Conservation (phyloP, 257 asterid species). For the Knoxia roxburghii region DNA sequence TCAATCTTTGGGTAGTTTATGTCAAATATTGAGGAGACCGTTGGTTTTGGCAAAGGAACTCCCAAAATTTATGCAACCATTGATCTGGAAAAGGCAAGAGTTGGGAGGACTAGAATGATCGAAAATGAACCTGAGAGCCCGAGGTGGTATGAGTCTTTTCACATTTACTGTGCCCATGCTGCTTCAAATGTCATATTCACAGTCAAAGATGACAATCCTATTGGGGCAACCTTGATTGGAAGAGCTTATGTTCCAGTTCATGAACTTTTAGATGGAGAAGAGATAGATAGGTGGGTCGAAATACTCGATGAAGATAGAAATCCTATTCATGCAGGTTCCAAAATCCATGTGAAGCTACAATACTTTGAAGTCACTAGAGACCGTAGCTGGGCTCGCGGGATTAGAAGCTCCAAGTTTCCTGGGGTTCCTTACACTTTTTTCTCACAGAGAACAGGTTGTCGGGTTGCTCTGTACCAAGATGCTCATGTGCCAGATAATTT, state of each 20-base stretch:
- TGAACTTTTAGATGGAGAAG: constrained; percentile 81
- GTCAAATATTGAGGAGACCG: constrained; percentile 63
- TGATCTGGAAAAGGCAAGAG: constrained; percentile 85
- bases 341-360: constrained; percentile 78
- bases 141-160: constrained; percentile 79
- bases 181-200: constrained; percentile 75
- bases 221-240: constrained; percentile 90
- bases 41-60: constrained; percentile 78
- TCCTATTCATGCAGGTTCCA: constrained; percentile 65
- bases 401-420: constrained; percentile 51
- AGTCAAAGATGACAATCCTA: constrained; percentile 79
- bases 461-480: constrained; percentile 65
- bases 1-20: constrained; percentile 38
- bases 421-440: constrained; percentile 88
- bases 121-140: constrained; percentile 75
- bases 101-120: constrained; percentile 64
- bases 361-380: constrained; percentile 57
- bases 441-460: constrained; percentile 69
- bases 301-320: constrained; percentile 64
- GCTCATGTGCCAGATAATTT: constrained; percentile 73
- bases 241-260: constrained; percentile 75
- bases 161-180: constrained; percentile 76
- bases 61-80: constrained; percentile 70
- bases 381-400: constrained; percentile 64
- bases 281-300: constrained; percentile 77